A percentile compares a stretch with the other conserved stretches of the same genome.
Evolutionary conservation across 2,329 filamentous ascomycete species (phyloP).

Genomic region (Arachnopeziza araneosa): DNA sequence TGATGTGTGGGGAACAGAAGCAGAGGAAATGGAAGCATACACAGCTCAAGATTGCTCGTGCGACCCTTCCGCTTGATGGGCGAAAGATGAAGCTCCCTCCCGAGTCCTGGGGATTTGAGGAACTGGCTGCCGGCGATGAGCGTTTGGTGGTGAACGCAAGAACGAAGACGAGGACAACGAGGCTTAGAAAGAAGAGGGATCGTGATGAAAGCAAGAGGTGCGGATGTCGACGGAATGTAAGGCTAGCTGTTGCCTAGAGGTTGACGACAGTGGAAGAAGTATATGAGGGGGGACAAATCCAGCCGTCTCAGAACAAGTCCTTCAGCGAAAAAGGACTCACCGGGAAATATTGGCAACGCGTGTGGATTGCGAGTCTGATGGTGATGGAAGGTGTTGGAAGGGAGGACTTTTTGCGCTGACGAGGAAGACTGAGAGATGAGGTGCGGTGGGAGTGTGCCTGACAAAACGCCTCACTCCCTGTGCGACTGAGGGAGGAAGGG

Average conservation of each 20-base stretch:
- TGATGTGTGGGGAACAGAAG: slow-evolving; percentile 1
- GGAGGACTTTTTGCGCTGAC: neutral
- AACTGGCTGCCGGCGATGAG: neutral
- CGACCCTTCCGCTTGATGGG: neutral
- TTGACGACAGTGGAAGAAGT: neutral
- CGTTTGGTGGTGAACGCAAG: neutral
- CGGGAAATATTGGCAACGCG: neutral
- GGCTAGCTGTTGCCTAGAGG: slow-evolving; percentile 1
- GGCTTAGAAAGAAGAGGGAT: neutral
- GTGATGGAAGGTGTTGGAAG: neutral
- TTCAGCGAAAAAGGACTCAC: neutral
- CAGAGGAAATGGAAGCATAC: slow-evolving; percentile 5
- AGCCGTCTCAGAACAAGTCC: neutral
- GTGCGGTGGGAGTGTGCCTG: neutral
- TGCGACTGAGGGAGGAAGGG: too few relatives aligned
- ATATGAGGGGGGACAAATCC: neutral
- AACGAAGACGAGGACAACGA: neutral
- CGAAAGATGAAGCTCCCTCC: neutral
- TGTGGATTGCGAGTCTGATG: neutral
- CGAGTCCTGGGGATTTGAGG: neutral
- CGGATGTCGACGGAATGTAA: neutral
- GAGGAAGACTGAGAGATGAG: neutral
- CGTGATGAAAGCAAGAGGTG: neutral
- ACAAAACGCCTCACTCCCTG: neutral
- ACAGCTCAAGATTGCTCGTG: neutral